Conservation (phyloP, 129 eudicot genomes). For the Lactuca saligna region DNA sequence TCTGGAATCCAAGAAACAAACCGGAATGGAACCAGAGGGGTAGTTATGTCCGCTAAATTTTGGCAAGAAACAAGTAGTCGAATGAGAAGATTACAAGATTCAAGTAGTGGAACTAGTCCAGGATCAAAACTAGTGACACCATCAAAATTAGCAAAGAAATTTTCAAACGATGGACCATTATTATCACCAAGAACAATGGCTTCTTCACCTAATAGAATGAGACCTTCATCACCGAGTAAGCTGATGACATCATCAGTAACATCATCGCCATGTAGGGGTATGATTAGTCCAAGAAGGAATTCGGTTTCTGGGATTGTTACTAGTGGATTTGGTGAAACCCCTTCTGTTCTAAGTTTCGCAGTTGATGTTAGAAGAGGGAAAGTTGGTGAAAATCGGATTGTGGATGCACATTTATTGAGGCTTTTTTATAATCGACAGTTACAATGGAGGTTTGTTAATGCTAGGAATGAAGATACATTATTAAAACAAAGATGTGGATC, state of each 20-base stretch:
- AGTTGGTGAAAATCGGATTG: constrained; percentile 86
- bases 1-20: constrained; percentile 65
- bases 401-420: constrained; percentile 92
- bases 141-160: constrained; percentile 62
- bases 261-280: constrained; percentile 57
- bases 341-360: constrained; percentile 93
- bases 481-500: constrained; percentile 73
- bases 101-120: constrained; percentile 68
- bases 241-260: constrained; percentile 40
- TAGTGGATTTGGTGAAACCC: constrained; percentile 62
- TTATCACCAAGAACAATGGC: constrained; percentile 75
- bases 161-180: constrained; percentile 51
- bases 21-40: constrained; percentile 57
- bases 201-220: constrained; percentile 80
- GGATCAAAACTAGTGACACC: constrained; percentile 63
- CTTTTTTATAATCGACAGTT: constrained; percentile 80
- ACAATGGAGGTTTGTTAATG: constrained; percentile 98
- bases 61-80: constrained; percentile 94
- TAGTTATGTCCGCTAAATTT: constrained; percentile 66
- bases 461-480: constrained; percentile 73
- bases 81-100: constrained; percentile 81
- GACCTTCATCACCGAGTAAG: constrained; percentile 88
- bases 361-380: constrained; percentile 96
- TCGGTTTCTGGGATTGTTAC: constrained; percentile 59
- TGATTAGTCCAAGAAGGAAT: constrained; percentile 72